Evolutionary conservation across 2,329 filamentous ascomycete genomes (phyloP), one percentile per base, ranked within the genome.

Genomic region (Curvularia verruculosa): DNA sequence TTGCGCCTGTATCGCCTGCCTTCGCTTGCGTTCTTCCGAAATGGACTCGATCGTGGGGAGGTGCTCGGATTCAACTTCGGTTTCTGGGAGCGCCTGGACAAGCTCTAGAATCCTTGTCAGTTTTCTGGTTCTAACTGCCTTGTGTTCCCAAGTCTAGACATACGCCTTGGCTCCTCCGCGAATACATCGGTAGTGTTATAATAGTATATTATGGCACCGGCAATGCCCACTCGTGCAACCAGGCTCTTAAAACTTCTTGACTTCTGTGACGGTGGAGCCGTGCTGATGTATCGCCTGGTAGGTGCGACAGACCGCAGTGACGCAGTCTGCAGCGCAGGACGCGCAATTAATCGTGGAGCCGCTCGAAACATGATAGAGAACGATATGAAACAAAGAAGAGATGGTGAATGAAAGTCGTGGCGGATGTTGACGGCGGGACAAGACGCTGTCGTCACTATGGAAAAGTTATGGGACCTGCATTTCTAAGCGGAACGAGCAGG

Each of bases 121-220:
- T 31, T 46, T 39, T 49, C 37, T 12, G 19, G 10, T 49, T 57
- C 41, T 36, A 41, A 52, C 53, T 41, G 34, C 24, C 28, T 18
- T 34, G 24, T 49, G 15, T 10, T 18, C 45, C 23, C 36, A 21
- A 10, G 3, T 37, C 10, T 10, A 21, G 29, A 51, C 89, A 66
- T 84, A 96, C 92, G 84, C 67, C 84, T 78, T 34, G 87, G 85
- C 77, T 96, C 89, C 69, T 97, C 91, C 15, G 92, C 90, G 77
- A 98, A 98, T 21, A 92, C 82, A 52, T 87, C 85, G 71, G 89
- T 94, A 7, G 92, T 97, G 81, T 92, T 96, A 78, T 98, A 99
- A 78, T 91, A 97, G 80, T 98, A 99, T 48, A 98, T 80, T 44
- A 89, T 87, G 19, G 84, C 91, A 57, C 82, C 83, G 0, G 91